Base-by-base conservation (phyloP, 2,329 filamentous ascomycete genomes). In the Diaporthe longicolla region DNA sequence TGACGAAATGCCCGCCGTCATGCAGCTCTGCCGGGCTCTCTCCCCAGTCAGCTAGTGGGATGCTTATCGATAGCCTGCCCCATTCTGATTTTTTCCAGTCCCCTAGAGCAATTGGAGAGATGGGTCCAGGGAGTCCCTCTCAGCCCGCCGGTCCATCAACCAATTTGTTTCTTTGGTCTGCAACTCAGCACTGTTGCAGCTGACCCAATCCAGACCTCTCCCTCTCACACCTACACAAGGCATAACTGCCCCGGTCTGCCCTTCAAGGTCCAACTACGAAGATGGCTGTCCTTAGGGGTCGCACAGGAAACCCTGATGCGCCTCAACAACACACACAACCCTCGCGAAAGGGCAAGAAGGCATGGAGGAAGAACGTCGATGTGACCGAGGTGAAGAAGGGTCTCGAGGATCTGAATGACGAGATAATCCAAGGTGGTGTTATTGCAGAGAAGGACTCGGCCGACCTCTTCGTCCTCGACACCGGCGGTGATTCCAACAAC, bases 351-450 rank as follows among this genome's bases (percentile, higher is more conserved):
- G 97, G 97, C 79, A 98, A 98, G 85, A 98, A 97, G 86, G 96
- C 97, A 43, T 99, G 97, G 97, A 91, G 97, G 81, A 99, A 98
- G 84, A 98, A 99, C 85, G 95, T 99, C 83, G 95, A 99, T 84
- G 90, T 98, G 76, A 93, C 94, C 37, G 93, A 97, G 76, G 90
- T 99, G 35, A 90, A 96, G 79, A 86, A 93, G 71, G 97, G 97
- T 75, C 90, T 99, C 45, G 93, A 95, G 76, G 89, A 93, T 80
- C 87, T 97, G 77, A 95, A 97, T 79, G 93, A 97, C 74, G 94
- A 98, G 86, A 93, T 98, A 76, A 97, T 97, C 78, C 90, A 93
- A 87, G 97, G 97, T 83, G 97, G 96, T 82, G 90, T 98, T 21
- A 87, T 98, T 70, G 89, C 92, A 69, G 97, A 99, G 83, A 95